A percentile compares a stretch with the other conserved stretches of the same genome.
Conservation (phyloP, 2,329 filamentous ascomycete genomes). For the Elsinoe perseae region DNA sequence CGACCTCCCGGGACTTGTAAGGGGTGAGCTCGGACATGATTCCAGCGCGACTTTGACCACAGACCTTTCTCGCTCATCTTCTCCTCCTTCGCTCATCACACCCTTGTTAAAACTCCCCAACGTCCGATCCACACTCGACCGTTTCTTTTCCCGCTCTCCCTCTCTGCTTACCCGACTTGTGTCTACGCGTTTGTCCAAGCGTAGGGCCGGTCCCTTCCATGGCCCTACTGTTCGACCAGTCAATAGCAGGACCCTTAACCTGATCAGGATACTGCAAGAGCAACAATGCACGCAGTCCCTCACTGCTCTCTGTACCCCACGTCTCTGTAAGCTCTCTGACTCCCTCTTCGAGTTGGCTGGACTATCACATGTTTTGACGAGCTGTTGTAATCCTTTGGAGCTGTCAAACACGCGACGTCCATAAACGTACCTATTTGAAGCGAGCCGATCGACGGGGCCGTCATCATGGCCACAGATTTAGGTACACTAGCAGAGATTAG, state of each 20-base stretch:
- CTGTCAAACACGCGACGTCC: background rate
- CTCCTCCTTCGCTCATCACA: background rate
- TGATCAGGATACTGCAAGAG: slow-evolving; percentile 8
- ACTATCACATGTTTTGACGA: background rate
- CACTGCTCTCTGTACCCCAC: background rate
- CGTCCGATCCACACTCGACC: background rate
- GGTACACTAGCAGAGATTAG: background rate
- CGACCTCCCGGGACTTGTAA: slow-evolving; percentile 7
- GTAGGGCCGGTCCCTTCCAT: background rate
- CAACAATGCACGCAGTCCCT: background rate
- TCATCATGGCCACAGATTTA: background rate
- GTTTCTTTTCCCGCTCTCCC: background rate
- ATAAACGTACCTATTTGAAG: background rate
- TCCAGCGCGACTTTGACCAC: background rate
- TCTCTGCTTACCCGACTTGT: background rate
- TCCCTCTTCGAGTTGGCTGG: background rate
- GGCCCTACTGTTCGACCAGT: background rate
- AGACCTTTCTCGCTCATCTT: background rate
- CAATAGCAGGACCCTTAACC: background rate
- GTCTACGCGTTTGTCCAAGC: background rate
- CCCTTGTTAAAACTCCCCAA: background rate
- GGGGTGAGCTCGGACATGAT: background rate
- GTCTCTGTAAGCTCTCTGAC: background rate
- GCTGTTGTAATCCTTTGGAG: background rate
- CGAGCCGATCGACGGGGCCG: background rate